These are phyloP conservation scores for Lodderomyces margitis DNA, from an alignment of 1,139 yeast species.

Conservation along the genomic window DNA sequence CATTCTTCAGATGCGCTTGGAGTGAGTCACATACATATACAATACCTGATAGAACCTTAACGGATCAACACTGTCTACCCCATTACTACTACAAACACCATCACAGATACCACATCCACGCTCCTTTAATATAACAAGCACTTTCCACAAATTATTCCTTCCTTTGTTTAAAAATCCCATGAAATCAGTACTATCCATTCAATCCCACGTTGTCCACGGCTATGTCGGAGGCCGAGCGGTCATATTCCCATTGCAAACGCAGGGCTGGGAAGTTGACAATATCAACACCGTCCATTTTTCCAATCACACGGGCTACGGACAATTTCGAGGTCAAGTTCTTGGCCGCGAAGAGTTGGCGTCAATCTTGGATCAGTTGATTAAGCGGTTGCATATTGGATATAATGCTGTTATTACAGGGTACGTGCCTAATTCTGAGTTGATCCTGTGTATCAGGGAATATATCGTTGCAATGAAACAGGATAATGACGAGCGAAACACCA, in stretches of 20 bases:
- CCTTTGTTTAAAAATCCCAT: constrained; percentile 3
- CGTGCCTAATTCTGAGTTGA: constrained; percentile 33
- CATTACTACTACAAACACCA: no score
- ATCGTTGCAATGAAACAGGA: constrained; percentile 16
- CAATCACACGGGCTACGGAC: constrained; percentile 49
- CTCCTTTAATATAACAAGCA: no score
- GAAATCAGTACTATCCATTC: constrained; percentile 33
- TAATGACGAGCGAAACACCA: no score
- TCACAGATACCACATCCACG: no score
- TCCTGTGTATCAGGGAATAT: constrained; percentile 20
- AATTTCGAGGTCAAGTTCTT: constrained; percentile 28
- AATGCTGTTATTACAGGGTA: constrained; percentile 36
- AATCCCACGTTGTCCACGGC: constrained; percentile 48
- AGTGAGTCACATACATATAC: no score
- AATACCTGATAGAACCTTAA: no score
- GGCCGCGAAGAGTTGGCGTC: constrained; percentile 13
- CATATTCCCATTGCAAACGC: constrained; percentile 41
- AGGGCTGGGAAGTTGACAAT: constrained; percentile 46
- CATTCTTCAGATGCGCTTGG: no score
- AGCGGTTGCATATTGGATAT: constrained; percentile 18
- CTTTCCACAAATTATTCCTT: background rate
- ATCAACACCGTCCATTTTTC: constrained; percentile 43
- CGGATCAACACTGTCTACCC: no score
- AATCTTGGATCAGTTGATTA: constrained; percentile 13
- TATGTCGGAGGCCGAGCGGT: constrained; percentile 46